Conservation (phyloP, 2,329 filamentous ascomycete species). For the Penicillium sp. region DNA sequence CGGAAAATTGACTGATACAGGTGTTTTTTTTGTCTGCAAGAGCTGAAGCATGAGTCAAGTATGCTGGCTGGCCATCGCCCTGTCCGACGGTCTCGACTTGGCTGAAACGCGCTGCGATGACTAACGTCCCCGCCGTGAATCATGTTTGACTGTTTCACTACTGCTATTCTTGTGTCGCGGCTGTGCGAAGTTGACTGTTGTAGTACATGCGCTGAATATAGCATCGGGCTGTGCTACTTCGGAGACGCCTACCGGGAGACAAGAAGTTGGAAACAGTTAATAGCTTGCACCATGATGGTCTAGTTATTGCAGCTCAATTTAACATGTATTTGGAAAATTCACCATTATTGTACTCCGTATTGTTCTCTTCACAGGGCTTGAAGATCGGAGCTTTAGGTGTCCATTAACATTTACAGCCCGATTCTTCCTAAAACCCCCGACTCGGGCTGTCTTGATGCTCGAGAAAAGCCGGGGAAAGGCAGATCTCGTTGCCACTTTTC, state of each 20-base stretch:
- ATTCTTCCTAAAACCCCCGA: constrained; percentile 39
- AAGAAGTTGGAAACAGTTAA: neutral
- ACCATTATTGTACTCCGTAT: neutral
- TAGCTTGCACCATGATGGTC: neutral
- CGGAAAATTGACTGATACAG: neutral
- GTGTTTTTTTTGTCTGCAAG: neutral
- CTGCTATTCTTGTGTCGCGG: constrained; percentile 19
- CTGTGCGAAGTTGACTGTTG: neutral
- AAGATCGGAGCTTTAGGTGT: constrained; percentile 21
- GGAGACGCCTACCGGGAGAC: constrained; percentile 1
- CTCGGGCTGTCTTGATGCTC: constrained; percentile 17
- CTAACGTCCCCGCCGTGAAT: constrained; percentile 5
- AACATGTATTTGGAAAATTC: too few species aligned
- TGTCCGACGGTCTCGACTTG: constrained; percentile 5
- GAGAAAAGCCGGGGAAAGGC: constrained; percentile 25
- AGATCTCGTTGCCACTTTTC: constrained; percentile 25
- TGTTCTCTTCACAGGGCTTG: constrained; percentile 24
- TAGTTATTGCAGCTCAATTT: too few species aligned
- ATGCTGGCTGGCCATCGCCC: neutral
- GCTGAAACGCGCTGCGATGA: constrained; percentile 4
- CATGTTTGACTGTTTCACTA: constrained; percentile 5
- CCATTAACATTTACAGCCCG: constrained; percentile 9
- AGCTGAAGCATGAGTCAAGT: neutral
- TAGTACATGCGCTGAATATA: neutral
- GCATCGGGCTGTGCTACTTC: constrained; percentile 8